These are phyloP conservation scores for Clarireedia hainanense DNA, from an alignment of 2,329 filamentous ascomycete genomes.

Conservation along the genomic window DNA sequence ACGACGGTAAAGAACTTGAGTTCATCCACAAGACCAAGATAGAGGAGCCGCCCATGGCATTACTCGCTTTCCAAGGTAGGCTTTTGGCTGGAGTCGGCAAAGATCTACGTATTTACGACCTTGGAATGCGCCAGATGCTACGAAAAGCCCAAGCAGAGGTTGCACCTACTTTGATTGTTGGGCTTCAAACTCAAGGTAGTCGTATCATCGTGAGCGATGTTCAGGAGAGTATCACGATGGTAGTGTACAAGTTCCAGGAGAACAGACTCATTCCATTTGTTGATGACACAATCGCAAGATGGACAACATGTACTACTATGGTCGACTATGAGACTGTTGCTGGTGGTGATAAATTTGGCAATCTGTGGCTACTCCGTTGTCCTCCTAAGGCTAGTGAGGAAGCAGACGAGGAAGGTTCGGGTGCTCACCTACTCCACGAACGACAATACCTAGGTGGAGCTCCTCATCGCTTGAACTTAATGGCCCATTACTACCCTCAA, in stretches of 20 bases:
- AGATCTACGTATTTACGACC: conserved; percentile 79
- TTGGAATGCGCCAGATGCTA: conserved; percentile 86
- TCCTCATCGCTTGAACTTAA: conserved; percentile 73
- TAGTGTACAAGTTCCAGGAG: conserved; percentile 86
- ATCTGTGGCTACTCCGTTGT: conserved; percentile 86
- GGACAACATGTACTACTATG: conserved; percentile 88
- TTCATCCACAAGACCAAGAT: conserved; percentile 96
- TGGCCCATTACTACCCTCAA: conserved; percentile 84
- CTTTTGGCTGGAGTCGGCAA: conserved; percentile 79
- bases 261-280: conserved; percentile 90
- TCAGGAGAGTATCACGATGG: conserved; percentile 82
- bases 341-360: conserved; percentile 96
- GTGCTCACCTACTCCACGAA: conserved; percentile 84
- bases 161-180: conserved; percentile 75
- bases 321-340: conserved; percentile 95
- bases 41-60: conserved; percentile 80
- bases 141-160: conserved; percentile 83
- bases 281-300: conserved; percentile 82
- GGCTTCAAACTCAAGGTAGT: conserved; percentile 81
- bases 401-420: conserved; percentile 85
- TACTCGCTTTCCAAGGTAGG: conserved; percentile 87
- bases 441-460: conserved; percentile 85
- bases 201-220: conserved; percentile 90
- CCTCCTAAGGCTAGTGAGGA: conserved; percentile 80
- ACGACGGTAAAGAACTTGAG: conserved; percentile 80